Evolutionary conservation across 345 rosid genomes (phyloP).

Genomic region (Jatropha curcas): DNA sequence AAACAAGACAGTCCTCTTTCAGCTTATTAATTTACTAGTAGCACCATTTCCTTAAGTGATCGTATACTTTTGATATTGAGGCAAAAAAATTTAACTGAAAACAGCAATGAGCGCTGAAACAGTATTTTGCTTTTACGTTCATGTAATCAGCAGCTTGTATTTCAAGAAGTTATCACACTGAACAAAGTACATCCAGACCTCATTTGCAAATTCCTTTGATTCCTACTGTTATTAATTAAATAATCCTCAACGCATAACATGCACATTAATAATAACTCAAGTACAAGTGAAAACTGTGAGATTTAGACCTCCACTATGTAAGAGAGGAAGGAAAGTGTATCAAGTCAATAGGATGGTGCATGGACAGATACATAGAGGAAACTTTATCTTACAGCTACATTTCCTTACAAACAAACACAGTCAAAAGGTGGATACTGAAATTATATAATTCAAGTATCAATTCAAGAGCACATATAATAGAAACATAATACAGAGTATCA

Average conservation of each 20-base stretch:
- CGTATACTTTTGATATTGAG: background rate
- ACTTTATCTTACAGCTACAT: background rate
- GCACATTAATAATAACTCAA: background rate
- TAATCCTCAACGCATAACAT: background rate
- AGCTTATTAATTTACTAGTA: slow-evolving; percentile 19
- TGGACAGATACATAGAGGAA: background rate
- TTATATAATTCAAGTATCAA: background rate
- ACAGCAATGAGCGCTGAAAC: background rate
- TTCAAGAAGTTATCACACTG: background rate
- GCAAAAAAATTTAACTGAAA: background rate
- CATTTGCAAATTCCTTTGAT: background rate
- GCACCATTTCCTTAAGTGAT: background rate
- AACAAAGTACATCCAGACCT: background rate
- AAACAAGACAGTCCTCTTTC: slow-evolving; percentile 8
- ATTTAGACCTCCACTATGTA: background rate
- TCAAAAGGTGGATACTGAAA: background rate
- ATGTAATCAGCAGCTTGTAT: background rate
- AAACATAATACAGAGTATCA: background rate
- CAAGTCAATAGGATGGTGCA: background rate
- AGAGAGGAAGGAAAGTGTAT: background rate
- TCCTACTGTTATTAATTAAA: background rate
- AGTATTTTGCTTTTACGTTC: background rate
- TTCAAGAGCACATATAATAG: background rate
- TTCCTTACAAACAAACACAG: background rate
- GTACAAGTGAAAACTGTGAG: background rate